Conservation (phyloP, 2,329 filamentous ascomycete genomes). For the Trichoderma gracile region DNA sequence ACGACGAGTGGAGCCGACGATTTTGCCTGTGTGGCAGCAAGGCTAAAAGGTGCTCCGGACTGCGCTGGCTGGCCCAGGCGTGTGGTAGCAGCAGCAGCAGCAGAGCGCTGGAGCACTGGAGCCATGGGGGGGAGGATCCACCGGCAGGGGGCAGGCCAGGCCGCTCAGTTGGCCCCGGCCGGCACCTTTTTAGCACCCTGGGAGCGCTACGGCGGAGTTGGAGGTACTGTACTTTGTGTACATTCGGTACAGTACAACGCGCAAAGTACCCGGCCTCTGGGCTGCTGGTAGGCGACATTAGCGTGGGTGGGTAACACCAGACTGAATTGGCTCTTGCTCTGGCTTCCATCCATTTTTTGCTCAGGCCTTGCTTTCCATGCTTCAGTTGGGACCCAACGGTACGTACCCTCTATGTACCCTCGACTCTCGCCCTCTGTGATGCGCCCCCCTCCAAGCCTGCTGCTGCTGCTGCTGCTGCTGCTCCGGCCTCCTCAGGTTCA, state of each 20-base stretch:
- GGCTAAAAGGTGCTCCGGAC: conserved; percentile 12
- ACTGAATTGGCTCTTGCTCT: not conserved
- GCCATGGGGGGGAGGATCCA: not conserved
- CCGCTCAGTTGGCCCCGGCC: not conserved
- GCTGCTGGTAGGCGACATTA: conserved; percentile 15
- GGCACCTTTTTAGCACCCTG: too few relatives aligned
- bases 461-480: too few relatives aligned
- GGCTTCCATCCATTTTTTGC: too few relatives aligned
- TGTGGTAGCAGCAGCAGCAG: conserved; percentile 6
- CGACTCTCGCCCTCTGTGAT: too few relatives aligned
- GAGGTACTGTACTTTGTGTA: too few relatives aligned
- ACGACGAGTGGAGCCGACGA: conserved; percentile 3
- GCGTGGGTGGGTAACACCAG: conserved; percentile 23
- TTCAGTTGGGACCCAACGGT: conserved; percentile 22
- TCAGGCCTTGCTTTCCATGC: too few relatives aligned
- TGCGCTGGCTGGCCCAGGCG: not conserved
- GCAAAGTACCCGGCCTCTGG: not conserved
- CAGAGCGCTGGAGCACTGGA: not conserved
- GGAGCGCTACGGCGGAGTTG: too few relatives aligned
- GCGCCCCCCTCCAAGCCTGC: too few relatives aligned
- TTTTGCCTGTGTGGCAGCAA: conserved; percentile 12
- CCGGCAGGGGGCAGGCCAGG: not conserved
- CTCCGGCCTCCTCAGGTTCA: too few relatives aligned
- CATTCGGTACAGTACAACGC: too few relatives aligned
- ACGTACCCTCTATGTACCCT: not conserved